phyloP scores from a whole-genome alignment of 2,329 filamentous ascomycete species.

The Fusarium xyrophilum region DNA sequence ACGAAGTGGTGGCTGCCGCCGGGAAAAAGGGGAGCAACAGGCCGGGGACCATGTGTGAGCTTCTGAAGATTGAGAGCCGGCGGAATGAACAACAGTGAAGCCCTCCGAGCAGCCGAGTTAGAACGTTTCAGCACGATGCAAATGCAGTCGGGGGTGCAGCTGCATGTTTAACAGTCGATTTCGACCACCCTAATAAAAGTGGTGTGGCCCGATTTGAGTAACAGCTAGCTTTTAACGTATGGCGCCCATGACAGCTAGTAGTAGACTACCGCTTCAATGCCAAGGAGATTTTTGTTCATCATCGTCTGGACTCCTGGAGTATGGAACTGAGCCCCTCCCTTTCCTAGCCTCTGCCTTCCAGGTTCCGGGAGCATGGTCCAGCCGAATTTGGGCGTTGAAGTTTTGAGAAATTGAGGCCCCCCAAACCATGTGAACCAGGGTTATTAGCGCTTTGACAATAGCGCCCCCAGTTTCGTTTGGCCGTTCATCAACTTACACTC shows the following conservation, averaged over 20 bases:
- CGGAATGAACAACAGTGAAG: neutral
- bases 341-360: neutral
- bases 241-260: neutral
- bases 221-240: neutral
- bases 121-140: neutral
- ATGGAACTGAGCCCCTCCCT: neutral
- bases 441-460: neutral
- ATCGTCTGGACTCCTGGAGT: neutral
- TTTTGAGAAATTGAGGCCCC: conserved; percentile 6
- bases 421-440: neutral
- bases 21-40: neutral
- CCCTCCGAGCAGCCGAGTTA: neutral
- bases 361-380: neutral
- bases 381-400: neutral
- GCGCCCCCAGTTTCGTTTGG: too few relatives aligned
- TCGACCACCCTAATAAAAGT: neutral
- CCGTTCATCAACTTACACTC: neutral
- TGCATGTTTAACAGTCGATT: neutral
- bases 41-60: neutral
- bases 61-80: neutral
- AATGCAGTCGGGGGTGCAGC: neutral
- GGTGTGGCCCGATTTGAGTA: neutral
- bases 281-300: neutral
- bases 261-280: neutral
- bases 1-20: neutral